phyloP scores from a whole-genome alignment of 805 yeast genomes.

The Sugiyamaella boreocaroliniensis region DNA sequence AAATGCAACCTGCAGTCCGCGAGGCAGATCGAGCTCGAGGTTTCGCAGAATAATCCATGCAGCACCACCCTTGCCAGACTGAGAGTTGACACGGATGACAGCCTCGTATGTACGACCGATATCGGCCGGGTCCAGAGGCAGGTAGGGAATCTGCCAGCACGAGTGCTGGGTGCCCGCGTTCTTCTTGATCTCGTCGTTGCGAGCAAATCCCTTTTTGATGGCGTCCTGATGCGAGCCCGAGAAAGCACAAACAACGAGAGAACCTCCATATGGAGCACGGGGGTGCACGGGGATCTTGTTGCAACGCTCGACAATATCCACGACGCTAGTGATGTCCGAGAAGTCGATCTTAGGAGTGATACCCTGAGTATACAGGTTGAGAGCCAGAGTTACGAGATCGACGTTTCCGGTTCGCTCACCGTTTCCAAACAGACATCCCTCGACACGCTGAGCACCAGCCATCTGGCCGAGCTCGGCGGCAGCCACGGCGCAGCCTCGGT shows the following conservation, averaged over 20 bases:
- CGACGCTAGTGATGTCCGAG: slow-evolving; percentile 56
- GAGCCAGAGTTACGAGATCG: slow-evolving; percentile 69
- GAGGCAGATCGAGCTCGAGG: slow-evolving; percentile 73
- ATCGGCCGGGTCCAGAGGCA: slow-evolving; percentile 79
- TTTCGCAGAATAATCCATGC: slow-evolving; percentile 77
- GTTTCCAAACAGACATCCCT: slow-evolving; percentile 78
- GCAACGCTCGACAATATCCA: slow-evolving; percentile 70
- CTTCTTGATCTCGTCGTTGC: slow-evolving; percentile 28
- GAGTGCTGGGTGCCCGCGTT: slow-evolving; percentile 28
- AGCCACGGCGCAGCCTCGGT: slow-evolving; percentile 85
- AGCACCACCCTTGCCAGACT: slow-evolving; percentile 84
- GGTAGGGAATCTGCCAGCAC: slow-evolving; percentile 69
- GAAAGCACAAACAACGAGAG: slow-evolving; percentile 76
- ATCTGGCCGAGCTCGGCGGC: slow-evolving; percentile 76
- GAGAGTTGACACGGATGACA: slow-evolving; percentile 82
- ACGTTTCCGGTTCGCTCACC: slow-evolving; percentile 89
- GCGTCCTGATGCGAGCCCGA: slow-evolving; percentile 88
- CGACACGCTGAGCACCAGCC: slow-evolving; percentile 86
- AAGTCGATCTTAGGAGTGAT: slow-evolving; percentile 64
- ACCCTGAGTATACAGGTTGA: slow-evolving; percentile 76
- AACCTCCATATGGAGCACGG: slow-evolving; percentile 80
- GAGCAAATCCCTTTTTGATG: slow-evolving; percentile 70
- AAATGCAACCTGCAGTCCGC: slow-evolving; percentile 71
- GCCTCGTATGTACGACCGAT: slow-evolving; percentile 88
- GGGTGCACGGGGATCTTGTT: slow-evolving; percentile 74